A percentile compares a stretch with the other conserved stretches of the same genome.
phyloP scores from a whole-genome alignment of 2,329 filamentous ascomycete species.

The Periconia macrospinosa region DNA sequence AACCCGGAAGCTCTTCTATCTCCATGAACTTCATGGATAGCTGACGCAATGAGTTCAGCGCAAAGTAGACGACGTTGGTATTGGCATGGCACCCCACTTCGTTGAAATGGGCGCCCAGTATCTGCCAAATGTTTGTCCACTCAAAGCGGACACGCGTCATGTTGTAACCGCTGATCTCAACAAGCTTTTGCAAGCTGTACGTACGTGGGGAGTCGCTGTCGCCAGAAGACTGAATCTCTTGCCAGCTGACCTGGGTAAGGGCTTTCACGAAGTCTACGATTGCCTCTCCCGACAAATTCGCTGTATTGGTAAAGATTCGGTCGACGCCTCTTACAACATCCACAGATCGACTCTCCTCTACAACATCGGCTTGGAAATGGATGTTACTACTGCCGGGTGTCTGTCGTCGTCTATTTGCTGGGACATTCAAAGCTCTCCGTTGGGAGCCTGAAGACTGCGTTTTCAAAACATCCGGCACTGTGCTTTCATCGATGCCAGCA shows the following conservation, averaged over 20 bases:
- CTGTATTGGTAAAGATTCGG: conserved; percentile 94
- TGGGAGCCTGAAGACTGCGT: conserved; percentile 67
- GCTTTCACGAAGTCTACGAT: conserved; percentile 95
- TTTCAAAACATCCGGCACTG: conserved; percentile 83
- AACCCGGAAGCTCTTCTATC: conserved; percentile 93
- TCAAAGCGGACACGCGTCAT: conserved; percentile 98
- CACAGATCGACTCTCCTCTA: conserved; percentile 86
- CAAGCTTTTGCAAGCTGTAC: conserved; percentile 96
- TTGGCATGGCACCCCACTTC: conserved; percentile 96
- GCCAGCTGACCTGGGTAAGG: conserved; percentile 95
- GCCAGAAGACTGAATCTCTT: conserved; percentile 96
- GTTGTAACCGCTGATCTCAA: conserved; percentile 99
- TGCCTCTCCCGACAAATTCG: conserved; percentile 87
- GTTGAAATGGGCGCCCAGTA: conserved; percentile 98
- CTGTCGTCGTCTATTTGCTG: conserved; percentile 53
- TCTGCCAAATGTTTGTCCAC: conserved; percentile 97
- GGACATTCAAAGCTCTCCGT: conserved; percentile 68
- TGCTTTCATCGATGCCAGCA: conserved; percentile 88
- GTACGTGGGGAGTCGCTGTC: conserved; percentile 94
- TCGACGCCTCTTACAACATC: conserved; percentile 93
- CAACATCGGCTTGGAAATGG: conserved; percentile 73
- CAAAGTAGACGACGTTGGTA: conserved; percentile 96
- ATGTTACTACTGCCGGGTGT: conserved; percentile 50
- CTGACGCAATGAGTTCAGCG: conserved; percentile 90
- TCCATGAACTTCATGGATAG: conserved; percentile 99